Percentiles rank a stretch among this genome's conserved stretches.
These are phyloP conservation scores for Sporothrix pallida DNA, from an alignment of 2,329 filamentous ascomycete species.

Conservation along the genomic window DNA sequence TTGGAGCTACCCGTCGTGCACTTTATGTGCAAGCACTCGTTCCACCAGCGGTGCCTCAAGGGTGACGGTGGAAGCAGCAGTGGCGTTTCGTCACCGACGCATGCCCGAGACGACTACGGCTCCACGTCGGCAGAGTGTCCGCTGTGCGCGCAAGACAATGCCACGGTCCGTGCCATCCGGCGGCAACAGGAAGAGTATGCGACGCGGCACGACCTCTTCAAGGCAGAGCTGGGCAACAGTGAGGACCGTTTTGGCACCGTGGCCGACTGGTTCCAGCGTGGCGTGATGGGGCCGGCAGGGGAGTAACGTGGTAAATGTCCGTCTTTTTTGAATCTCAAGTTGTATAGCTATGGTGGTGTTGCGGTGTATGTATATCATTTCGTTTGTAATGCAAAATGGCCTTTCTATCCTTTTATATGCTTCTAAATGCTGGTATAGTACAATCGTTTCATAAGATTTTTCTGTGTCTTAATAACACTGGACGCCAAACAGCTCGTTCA, in stretches of 20 bases:
- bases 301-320: not conserved
- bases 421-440: slow-evolving; percentile 6
- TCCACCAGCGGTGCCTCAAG: slow-evolving; percentile 86
- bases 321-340: too few relatives aligned
- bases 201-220: slow-evolving; percentile 87
- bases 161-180: slow-evolving; percentile 85
- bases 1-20: slow-evolving; percentile 91
- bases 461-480: not conserved
- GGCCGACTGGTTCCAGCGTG: slow-evolving; percentile 91
- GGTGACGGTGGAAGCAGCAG: slow-evolving; percentile 47
- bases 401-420: slow-evolving; percentile 27
- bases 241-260: slow-evolving; percentile 88
- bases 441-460: not conserved
- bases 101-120: not conserved
- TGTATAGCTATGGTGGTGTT: not conserved
- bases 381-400: slow-evolving; percentile 1
- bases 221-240: slow-evolving; percentile 75
- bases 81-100: slow-evolving; percentile 51
- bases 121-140: slow-evolving; percentile 71
- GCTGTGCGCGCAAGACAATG: slow-evolving; percentile 80
- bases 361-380: slow-evolving; percentile 6
- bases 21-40: slow-evolving; percentile 96
- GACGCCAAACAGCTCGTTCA: slow-evolving; percentile 44
- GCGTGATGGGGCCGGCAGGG: slow-evolving; percentile 72
- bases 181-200: slow-evolving; percentile 85